phyloP scores from a whole-genome alignment of 2,329 filamentous ascomycete species.

The Waltergamsia citrina region DNA sequence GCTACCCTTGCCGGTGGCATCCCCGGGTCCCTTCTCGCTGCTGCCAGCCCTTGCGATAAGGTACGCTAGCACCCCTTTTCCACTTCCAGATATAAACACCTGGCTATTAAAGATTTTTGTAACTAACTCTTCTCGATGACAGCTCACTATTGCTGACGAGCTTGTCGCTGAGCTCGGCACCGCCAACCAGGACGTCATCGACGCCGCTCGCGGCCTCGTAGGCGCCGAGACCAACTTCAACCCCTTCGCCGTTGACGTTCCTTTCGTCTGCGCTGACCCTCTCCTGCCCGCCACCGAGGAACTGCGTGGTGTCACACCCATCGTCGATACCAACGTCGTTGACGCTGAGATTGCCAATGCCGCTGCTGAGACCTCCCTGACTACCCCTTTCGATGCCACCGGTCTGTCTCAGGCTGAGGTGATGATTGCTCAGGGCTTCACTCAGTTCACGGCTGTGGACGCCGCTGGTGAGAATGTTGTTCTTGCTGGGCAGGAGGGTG shows the following conservation, averaged over 20 bases:
- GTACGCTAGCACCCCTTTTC: slow-evolving; percentile 18
- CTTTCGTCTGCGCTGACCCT: slow-evolving; percentile 54
- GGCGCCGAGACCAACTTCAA: slow-evolving; percentile 68
- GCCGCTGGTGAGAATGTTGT: slow-evolving; percentile 18
- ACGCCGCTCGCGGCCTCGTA: slow-evolving; percentile 53
- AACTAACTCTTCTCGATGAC: slow-evolving; percentile 10
- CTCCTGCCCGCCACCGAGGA: slow-evolving; percentile 49
- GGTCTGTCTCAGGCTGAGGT: slow-evolving; percentile 60
- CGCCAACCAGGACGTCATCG: slow-evolving; percentile 48
- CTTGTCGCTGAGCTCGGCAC: slow-evolving; percentile 53
- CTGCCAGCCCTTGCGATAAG: slow-evolving; percentile 57
- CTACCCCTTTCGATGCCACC: slow-evolving; percentile 43
- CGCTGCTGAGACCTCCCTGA: slow-evolving; percentile 42
- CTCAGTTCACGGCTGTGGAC: slow-evolving; percentile 42
- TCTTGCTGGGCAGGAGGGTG: slow-evolving; percentile 22
- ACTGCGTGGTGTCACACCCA: slow-evolving; percentile 57
- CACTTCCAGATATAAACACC: too few species aligned
- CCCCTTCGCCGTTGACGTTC: slow-evolving; percentile 49
- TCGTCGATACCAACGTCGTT: slow-evolving; percentile 54
- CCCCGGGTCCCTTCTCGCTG: slow-evolving; percentile 53
- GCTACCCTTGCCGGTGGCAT: slow-evolving; percentile 54
- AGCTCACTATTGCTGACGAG: slow-evolving; percentile 54
- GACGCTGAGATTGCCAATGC: slow-evolving; percentile 50
- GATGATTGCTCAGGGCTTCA: slow-evolving; percentile 51
- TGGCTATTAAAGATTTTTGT: background rate